These are phyloP conservation scores for Chlorociboria aeruginascens DNA, from an alignment of 495 filamentous ascomycete species.

Conservation along the genomic window DNA sequence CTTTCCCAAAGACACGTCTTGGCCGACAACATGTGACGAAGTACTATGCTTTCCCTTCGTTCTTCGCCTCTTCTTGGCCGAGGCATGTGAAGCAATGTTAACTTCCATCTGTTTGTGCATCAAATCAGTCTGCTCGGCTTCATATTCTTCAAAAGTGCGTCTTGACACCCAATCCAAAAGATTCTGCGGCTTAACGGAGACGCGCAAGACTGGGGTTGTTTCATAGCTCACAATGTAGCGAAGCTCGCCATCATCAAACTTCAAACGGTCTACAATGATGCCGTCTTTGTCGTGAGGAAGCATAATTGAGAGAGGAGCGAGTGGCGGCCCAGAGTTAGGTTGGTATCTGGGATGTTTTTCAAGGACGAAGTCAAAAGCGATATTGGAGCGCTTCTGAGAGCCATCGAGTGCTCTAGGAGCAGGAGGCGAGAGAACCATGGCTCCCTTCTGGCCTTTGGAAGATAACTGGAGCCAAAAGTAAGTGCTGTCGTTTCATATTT, in stretches of 20 bases:
- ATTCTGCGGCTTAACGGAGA: constrained; percentile 6
- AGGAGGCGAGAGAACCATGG: too few species aligned
- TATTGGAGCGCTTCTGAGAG: background rate
- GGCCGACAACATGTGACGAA: background rate
- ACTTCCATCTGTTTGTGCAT: background rate
- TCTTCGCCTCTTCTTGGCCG: background rate
- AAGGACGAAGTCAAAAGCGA: constrained; percentile 15
- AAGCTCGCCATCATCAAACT: background rate
- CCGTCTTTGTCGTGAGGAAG: constrained; percentile 12
- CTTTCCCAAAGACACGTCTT: background rate
- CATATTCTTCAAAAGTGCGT: constrained; percentile 11
- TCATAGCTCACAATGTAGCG: constrained; percentile 8
- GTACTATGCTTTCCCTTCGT: background rate
- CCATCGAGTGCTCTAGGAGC: too few species aligned
- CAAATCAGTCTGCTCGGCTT: background rate
- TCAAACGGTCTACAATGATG: constrained; percentile 2
- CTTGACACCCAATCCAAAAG: constrained; percentile 16
- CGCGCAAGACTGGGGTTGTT: constrained; percentile 2
- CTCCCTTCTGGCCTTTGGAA: too few species aligned
- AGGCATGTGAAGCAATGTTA: background rate
- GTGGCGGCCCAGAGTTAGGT: constrained; percentile 14
- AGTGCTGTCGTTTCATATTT: too few species aligned
- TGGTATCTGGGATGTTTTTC: constrained; percentile 13
- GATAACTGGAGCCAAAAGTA: too few species aligned
- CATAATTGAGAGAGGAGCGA: constrained; percentile 9